Evolutionary conservation across 768 basidiomycete species (phyloP).

Genomic region (Lentinula boryana): DNA sequence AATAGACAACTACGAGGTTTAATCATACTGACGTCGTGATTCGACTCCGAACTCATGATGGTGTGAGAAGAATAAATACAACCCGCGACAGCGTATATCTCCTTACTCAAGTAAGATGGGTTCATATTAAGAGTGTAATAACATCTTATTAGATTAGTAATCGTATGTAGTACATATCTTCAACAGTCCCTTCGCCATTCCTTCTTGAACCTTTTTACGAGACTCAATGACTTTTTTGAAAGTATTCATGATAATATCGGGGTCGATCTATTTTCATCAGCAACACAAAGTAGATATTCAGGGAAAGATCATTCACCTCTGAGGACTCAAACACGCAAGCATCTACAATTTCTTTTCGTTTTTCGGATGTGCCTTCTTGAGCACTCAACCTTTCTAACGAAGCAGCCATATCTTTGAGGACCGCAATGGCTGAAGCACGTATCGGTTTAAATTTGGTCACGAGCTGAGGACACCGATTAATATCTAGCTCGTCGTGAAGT

Average conservation of each 20-base stretch:
- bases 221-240: slow-evolving; percentile 66
- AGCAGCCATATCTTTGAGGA: slow-evolving; percentile 54
- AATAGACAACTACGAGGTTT: neutral
- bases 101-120: no score
- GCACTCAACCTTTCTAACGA: slow-evolving; percentile 46
- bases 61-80: no score
- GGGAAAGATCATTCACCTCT: slow-evolving; percentile 21
- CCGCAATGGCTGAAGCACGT: slow-evolving; percentile 42
- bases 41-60: no score
- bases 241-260: slow-evolving; percentile 55
- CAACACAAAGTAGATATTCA: neutral
- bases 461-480: slow-evolving; percentile 35
- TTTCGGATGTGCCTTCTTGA: slow-evolving; percentile 43
- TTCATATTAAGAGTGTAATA: no score
- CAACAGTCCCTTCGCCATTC: slow-evolving; percentile 63
- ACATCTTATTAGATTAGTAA: neutral
- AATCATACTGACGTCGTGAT: no score
- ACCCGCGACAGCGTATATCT: no score
- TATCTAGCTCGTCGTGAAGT: slow-evolving; percentile 4
- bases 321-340: slow-evolving; percentile 38
- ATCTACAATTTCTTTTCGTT: slow-evolving; percentile 45
- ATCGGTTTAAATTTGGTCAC: slow-evolving; percentile 61
- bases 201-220: slow-evolving; percentile 66
- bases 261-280: slow-evolving; percentile 41
- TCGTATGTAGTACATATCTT: slow-evolving; percentile 40